Percentiles rank a stretch among this genome's conserved stretches.
These are phyloP conservation scores for Guyanaporus albipodus DNA, from an alignment of 768 basidiomycete species.

Conservation along the genomic window DNA sequence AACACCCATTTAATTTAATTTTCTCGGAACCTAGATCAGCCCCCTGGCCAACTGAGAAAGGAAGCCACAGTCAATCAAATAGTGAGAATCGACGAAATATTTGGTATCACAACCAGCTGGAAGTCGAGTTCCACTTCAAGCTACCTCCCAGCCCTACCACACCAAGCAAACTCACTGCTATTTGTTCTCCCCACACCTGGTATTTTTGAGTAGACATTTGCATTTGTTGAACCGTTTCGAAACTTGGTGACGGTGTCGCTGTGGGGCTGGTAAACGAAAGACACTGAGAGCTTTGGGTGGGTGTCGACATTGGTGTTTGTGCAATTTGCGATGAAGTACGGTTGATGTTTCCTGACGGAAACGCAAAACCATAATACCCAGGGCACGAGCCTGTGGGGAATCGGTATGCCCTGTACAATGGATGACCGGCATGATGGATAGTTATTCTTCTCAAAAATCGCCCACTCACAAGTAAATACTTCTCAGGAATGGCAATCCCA, in stretches of 20 bases:
- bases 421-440: neutral
- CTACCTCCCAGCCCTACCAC: slow-evolving; percentile 1
- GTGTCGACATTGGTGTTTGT: slow-evolving; percentile 20
- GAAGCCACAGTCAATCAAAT: too few species aligned
- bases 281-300: slow-evolving; percentile 13
- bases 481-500: slow-evolving; percentile 16
- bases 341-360: slow-evolving; percentile 24
- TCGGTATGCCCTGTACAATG: slow-evolving; percentile 24
- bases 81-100: neutral
- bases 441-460: neutral
- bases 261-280: slow-evolving; percentile 12
- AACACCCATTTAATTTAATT: too few species aligned
- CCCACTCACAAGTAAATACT: slow-evolving; percentile 16
- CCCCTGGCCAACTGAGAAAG: neutral
- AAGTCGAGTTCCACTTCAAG: slow-evolving; percentile 12
- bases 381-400: slow-evolving; percentile 27
- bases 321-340: slow-evolving; percentile 17
- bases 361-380: slow-evolving; percentile 27
- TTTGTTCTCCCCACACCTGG: slow-evolving; percentile 15
- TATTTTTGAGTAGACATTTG: slow-evolving; percentile 9
- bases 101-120: neutral
- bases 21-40: too few species aligned
- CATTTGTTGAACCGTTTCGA: slow-evolving; percentile 11
- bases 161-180: slow-evolving; percentile 7
- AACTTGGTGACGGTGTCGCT: slow-evolving; percentile 11